A percentile compares a stretch with the other conserved stretches of the same genome.
These are phyloP conservation scores for Daldinia bambusicola DNA, from an alignment of 495 filamentous ascomycete genomes.

Conservation along the genomic window DNA sequence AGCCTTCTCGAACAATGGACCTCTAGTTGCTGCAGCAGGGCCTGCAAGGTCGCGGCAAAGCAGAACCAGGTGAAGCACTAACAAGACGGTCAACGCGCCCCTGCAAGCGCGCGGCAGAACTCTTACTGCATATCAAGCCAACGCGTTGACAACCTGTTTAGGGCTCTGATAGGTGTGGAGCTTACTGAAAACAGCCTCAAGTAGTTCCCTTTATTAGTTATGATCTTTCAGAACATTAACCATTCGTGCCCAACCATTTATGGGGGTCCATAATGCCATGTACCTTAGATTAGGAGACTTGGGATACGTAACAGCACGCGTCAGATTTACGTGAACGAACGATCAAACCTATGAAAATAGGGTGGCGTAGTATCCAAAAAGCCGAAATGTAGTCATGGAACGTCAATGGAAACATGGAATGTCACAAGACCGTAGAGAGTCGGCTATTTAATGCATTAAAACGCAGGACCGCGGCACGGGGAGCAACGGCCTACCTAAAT, in stretches of 20 bases:
- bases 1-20: conserved; percentile 41
- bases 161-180: neutral
- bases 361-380: conserved; percentile 7
- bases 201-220: neutral
- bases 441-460: conserved; percentile 47
- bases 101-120: conserved; percentile 45
- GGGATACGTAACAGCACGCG: neutral
- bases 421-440: conserved; percentile 47
- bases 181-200: neutral
- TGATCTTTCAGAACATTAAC: neutral
- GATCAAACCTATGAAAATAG: conserved; percentile 5
- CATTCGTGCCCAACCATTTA: too few relatives aligned
- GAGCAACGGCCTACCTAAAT: conserved; percentile 43
- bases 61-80: neutral
- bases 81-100: conserved; percentile 7
- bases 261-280: too few relatives aligned
- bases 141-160: neutral
- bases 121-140: conserved; percentile 12
- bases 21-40: conserved; percentile 31
- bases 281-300: too few relatives aligned
- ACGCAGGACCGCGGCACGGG: conserved; percentile 43
- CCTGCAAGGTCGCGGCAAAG: conserved; percentile 41
- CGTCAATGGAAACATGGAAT: conserved; percentile 42
- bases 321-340: neutral
- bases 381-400: conserved; percentile 35